Evolutionary conservation across 2,329 filamentous ascomycete species (phyloP), one percentile per base, ranked within the genome.

Genomic region (Tolypocladium endophyticum): DNA sequence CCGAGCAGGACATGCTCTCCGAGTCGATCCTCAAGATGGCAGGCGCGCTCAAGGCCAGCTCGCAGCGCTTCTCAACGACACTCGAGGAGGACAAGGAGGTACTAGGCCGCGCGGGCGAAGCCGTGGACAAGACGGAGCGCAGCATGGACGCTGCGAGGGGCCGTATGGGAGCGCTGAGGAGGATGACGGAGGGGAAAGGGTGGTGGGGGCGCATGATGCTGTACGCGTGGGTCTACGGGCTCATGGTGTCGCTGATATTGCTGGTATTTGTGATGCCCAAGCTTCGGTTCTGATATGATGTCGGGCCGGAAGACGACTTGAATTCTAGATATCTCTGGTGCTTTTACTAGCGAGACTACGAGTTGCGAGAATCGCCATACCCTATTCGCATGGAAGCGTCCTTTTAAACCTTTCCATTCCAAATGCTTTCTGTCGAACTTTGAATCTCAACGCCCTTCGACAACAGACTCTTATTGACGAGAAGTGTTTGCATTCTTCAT

Each of bases 181-280:
- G 81, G 58, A 91, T 96, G 86, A 91, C 88, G 20, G 93, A 97
- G 76, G 92, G 92, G 4, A 87, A 88, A 70, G 92, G 92, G 0
- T 95, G 89, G 88, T 91, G 83, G 85, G 92, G 88, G 7, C 78
- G 92, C 58, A 83, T 96, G 78, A 79, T 93, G 74, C 78, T 97
- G 62, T 96, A 94, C 77, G 87, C 80, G 45, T 88, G 90, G 81
- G 92, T 97, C 56, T 89, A 87, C 67, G 90, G 84, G 36, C 73
- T 97, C 63, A 93, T 91, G 87, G 67, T 95, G n/a, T 75, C 85
- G 33, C 82, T 91, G 23, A 77, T 96, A 41, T 67, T 95, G 70
- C 73, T 97, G 64, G 92, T 97, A 16, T 93, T 93, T 77, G 81
- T 93, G 57, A 77, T 91, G 70, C 93, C 93, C 0, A 97, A 97